Evolutionary conservation across 768 basidiomycete genomes (phyloP).

Genomic region (Serendipita vermifera): DNA sequence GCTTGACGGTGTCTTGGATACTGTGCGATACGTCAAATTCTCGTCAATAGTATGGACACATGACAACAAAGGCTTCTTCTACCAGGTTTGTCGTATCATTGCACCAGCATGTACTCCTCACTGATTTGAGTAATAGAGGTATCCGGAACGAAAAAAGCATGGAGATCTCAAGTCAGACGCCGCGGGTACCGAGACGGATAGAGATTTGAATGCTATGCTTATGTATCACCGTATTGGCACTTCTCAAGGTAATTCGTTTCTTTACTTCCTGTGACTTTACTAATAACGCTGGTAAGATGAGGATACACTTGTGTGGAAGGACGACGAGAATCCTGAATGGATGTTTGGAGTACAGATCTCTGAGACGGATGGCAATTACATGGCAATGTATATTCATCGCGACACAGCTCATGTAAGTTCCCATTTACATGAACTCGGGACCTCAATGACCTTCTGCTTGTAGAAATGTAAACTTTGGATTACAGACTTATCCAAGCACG

Average conservation of each 20-base stretch:
- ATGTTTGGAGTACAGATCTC: constrained; percentile 46
- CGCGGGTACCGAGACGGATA: constrained; percentile 44
- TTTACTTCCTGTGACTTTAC: neutral
- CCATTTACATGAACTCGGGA: too few relatives aligned
- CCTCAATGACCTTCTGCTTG: neutral
- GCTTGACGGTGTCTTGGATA: constrained; percentile 45
- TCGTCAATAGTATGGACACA: constrained; percentile 59
- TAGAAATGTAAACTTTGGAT: constrained; percentile 70
- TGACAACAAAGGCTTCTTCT: constrained; percentile 75
- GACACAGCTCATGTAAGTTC: constrained; percentile 50
- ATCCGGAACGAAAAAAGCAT: constrained; percentile 39
- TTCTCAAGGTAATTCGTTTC: constrained; percentile 36
- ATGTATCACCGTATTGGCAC: constrained; percentile 68
- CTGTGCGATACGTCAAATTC: constrained; percentile 66
- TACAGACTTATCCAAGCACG: constrained; percentile 45
- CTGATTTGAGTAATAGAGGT: constrained; percentile 30
- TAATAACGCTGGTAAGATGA: constrained; percentile 32
- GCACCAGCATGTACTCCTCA: neutral
- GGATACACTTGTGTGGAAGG: constrained; percentile 54
- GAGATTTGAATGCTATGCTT: constrained; percentile 56
- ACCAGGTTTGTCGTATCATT: constrained; percentile 36
- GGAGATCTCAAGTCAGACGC: constrained; percentile 36
- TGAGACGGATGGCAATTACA: constrained; percentile 42
- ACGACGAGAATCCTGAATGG: constrained; percentile 50
- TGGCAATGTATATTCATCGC: constrained; percentile 39